These are phyloP conservation scores for Apostasia ramifera DNA, from an alignment of 106 monocot species.

Conservation along the genomic window DNA sequence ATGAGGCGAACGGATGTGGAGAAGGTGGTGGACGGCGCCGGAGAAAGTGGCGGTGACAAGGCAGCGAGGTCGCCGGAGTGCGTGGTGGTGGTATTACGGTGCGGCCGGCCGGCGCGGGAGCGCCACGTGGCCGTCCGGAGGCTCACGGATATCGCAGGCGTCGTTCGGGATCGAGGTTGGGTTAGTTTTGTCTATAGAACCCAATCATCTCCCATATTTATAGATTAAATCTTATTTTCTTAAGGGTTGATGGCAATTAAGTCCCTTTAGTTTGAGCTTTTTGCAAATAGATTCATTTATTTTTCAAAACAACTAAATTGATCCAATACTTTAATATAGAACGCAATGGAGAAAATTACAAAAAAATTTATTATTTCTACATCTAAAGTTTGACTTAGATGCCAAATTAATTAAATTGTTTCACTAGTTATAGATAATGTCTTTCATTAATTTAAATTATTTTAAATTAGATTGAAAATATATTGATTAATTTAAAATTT, in stretches of 20 bases:
- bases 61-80: constrained; percentile 31
- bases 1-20: constrained; percentile 27
- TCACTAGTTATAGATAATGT: background rate
- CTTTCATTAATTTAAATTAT: too few species aligned
- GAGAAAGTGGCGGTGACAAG: background rate
- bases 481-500: too few species aligned
- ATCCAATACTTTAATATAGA: background rate
- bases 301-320: background rate
- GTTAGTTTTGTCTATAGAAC: background rate
- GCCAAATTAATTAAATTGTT: background rate
- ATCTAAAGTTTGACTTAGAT: too few species aligned
- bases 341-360: background rate
- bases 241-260: background rate
- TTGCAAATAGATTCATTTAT: background rate
- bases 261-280: background rate
- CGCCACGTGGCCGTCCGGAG: constrained; percentile 19
- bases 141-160: constrained; percentile 39
- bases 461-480: background rate
- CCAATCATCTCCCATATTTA: background rate
- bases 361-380: too few species aligned
- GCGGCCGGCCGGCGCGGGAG: constrained; percentile 20
- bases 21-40: constrained; percentile 8
- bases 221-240: background rate
- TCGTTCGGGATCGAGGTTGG: constrained; percentile 41
- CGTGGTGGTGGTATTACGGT: constrained; percentile 47